Evolutionary conservation across 164 flowering plant species (phyloP), one percentile per base, ranked within the genome.

Genomic region (Tetrastigma voinierianum): DNA sequence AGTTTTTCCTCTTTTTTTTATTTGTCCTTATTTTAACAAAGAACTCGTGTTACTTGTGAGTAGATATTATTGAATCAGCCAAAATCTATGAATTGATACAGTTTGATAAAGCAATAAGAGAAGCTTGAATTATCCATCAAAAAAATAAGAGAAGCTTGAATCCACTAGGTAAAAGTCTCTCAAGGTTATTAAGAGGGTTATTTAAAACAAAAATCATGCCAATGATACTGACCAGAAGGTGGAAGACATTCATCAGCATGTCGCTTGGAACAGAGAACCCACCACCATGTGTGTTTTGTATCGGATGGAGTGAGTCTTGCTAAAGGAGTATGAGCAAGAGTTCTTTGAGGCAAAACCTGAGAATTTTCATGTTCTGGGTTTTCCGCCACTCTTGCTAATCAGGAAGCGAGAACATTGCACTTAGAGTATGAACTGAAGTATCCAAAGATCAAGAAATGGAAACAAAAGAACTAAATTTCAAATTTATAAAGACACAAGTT

Each of bases 221-320:
- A 64, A 45, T 21, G 24, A 48, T 24, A 72, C 83, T 40, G 46
- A 85, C 87, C 86, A 88, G 70, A 53, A 53, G 81, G 76, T 1
- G 93, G 93, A 67, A 88, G 75, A 74, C 87, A 82, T 24, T 84
- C 87, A 57, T 77, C 82, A 23, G 87, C 93, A 66, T 73, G 77
- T 48, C 74, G 67, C 70, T 71, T 84, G 77, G 86, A 51, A 86
- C 78, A 44, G 90, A 80, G 58, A 81, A 80, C 51, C 92, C 90
- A 7, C 92, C 90, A 7, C 93, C 90, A 67, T 84, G 93, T 1
- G 86, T 80, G 74, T 80, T 80, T 84, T 17, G 86, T 84, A 69
- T 88, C 93, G 1, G 92, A 87, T 9, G 79, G 69, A 51, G 90
- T 87, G 12, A 2, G n/a, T 67, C 70, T 88, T 88, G 74, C 71